Conservation (phyloP, 257 asterid species). For the Nemophila menziesii region DNA sequence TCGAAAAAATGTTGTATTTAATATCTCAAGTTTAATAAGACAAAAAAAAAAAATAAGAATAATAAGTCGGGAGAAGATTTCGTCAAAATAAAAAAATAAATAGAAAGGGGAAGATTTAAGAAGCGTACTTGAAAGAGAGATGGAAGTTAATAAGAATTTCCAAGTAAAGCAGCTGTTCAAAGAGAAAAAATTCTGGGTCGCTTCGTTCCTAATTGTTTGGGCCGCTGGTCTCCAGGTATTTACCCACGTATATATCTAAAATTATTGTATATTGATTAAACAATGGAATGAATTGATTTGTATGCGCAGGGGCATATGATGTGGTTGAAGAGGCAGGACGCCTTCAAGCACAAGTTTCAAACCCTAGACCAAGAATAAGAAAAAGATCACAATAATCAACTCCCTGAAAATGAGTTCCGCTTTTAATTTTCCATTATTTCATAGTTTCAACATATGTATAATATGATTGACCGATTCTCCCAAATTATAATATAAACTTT, state of each 20-base stretch:
- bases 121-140: too few relatives aligned
- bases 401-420: conserved; percentile 11
- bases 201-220: conserved; percentile 68
- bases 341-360: conserved; percentile 72
- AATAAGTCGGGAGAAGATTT: too few relatives aligned
- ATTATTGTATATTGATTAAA: neutral
- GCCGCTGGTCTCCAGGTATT: conserved; percentile 84
- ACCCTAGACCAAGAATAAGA: conserved; percentile 19
- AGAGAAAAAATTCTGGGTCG: conserved; percentile 63
- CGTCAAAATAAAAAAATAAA: too few relatives aligned
- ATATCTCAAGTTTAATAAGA: too few relatives aligned
- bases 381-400: conserved; percentile 14
- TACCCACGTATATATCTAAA: neutral
- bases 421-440: neutral
- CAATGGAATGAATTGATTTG: conserved; percentile 1
- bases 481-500: neutral
- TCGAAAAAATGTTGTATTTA: too few relatives aligned
- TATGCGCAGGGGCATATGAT: conserved; percentile 68
- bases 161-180: conserved; percentile 42
- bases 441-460: neutral
- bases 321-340: conserved; percentile 80
- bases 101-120: too few relatives aligned
- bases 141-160: conserved; percentile 42
- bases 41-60: too few relatives aligned
- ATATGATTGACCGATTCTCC: neutral